Conservation (phyloP, 345 rosid species). For the Ceriops decandra region DNA sequence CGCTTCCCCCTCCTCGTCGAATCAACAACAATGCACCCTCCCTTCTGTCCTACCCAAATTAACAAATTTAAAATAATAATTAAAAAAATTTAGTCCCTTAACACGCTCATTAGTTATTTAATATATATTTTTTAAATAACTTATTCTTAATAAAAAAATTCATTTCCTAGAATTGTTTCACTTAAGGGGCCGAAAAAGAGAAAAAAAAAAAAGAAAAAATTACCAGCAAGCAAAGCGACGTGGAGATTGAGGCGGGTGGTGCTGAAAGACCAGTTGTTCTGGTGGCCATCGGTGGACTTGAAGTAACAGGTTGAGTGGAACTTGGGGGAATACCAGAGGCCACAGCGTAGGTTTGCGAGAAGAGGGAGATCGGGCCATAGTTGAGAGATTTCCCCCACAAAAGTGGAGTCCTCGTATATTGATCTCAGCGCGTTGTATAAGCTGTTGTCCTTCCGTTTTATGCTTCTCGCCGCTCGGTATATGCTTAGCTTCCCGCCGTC, state of each 20-base stretch:
- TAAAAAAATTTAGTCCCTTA: neutral
- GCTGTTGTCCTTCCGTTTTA: conserved; percentile 64
- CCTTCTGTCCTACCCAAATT: conserved; percentile 65
- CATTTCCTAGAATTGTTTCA: neutral
- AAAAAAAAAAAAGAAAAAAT: neutral
- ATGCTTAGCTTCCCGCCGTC: conserved; percentile 52
- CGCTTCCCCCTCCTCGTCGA: conserved; percentile 87
- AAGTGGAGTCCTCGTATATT: conserved; percentile 75
- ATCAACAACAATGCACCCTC: conserved; percentile 85
- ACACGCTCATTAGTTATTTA: no score
- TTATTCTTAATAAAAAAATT: no score
- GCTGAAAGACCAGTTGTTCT: conserved; percentile 78
- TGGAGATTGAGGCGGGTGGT: conserved; percentile 90
- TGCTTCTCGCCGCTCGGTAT: conserved; percentile 75
- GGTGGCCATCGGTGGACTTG: conserved; percentile 96
- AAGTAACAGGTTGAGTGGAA: conserved; percentile 80
- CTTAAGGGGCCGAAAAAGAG: neutral
- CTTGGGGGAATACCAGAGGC: conserved; percentile 78
- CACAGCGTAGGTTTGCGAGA: conserved; percentile 88
- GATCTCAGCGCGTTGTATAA: conserved; percentile 80
- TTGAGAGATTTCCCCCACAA: conserved; percentile 76
- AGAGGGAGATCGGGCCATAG: conserved; percentile 85
- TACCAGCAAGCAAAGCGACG: conserved; percentile 70
- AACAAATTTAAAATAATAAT: neutral
- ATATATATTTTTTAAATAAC: no score